Conservation (phyloP, 1,284 basidiomycete genomes). For the Paramarasmius palmivorus region DNA sequence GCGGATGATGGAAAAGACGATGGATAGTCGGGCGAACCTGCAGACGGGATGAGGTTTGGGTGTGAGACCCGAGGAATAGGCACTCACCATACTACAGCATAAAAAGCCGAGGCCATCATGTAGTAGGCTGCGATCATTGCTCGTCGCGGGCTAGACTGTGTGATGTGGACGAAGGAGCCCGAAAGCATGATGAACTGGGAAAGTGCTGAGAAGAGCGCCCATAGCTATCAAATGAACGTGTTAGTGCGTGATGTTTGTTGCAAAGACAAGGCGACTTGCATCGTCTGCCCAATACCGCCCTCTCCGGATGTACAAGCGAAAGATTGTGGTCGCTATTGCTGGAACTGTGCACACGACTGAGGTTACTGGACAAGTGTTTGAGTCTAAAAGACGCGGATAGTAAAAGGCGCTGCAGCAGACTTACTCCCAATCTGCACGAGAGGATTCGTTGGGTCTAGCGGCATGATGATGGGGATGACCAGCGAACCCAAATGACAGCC, state of each 20-base stretch:
- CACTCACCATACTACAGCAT: constrained; percentile 32
- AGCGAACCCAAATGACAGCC: too few relatives aligned
- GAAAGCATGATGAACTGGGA: constrained; percentile 19
- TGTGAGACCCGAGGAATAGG: not conserved
- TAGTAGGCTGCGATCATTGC: constrained; percentile 29
- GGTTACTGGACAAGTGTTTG: too few relatives aligned
- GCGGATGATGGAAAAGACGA: constrained; percentile 49
- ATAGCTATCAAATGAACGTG: constrained; percentile 11
- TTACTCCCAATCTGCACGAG: too few relatives aligned
- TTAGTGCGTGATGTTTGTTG: not conserved
- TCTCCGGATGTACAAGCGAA: constrained; percentile 29
- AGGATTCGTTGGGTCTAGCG: too few relatives aligned
- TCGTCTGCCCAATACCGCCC: constrained; percentile 35
- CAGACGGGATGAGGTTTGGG: not conserved
- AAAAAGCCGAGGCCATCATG: constrained; percentile 33
- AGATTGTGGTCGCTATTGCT: not conserved
- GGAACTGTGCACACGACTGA: not conserved
- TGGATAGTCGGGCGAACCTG: constrained; percentile 43
- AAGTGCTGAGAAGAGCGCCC: constrained; percentile 14
- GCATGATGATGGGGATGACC: not conserved
- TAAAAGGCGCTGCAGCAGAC: too few relatives aligned
- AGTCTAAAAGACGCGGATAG: too few relatives aligned
- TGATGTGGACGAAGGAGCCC: not conserved
- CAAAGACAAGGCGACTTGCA: constrained; percentile 3
- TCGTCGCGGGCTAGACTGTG: constrained; percentile 12